Conservation (phyloP, 2,329 filamentous ascomycete species). For the Paraphoma chrysanthemicola region DNA sequence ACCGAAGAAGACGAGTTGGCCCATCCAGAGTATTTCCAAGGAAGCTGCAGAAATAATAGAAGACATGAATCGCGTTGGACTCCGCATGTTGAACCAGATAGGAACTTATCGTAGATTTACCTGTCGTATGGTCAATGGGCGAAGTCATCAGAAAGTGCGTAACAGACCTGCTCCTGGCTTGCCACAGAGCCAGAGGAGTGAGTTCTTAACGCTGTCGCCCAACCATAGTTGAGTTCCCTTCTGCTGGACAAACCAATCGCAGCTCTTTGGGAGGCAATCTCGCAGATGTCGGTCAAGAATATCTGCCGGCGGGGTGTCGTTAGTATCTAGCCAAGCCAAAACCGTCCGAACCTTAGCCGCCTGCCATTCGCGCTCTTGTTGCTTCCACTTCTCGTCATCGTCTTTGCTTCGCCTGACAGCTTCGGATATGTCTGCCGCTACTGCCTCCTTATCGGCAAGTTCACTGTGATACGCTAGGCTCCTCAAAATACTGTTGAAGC, state of each 20-base stretch:
- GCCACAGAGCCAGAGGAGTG: slow-evolving; percentile 17
- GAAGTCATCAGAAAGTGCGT: neutral
- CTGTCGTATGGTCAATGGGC: slow-evolving; percentile 1
- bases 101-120: slow-evolving; percentile 17
- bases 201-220: slow-evolving; percentile 1
- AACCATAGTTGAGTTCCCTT: slow-evolving; percentile 11
- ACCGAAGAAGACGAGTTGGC: slow-evolving; percentile 4
- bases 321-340: neutral
- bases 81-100: slow-evolving; percentile 11
- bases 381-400: slow-evolving; percentile 17
- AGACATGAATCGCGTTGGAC: slow-evolving; percentile 4
- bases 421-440: slow-evolving; percentile 23
- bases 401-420: slow-evolving; percentile 16
- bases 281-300: slow-evolving; percentile 6
- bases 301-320: slow-evolving; percentile 4
- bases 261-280: slow-evolving; percentile 10
- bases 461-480: slow-evolving; percentile 26
- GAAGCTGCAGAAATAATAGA: slow-evolving; percentile 18
- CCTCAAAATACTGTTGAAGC: slow-evolving; percentile 27
- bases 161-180: slow-evolving; percentile 20
- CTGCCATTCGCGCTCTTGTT: slow-evolving; percentile 17
- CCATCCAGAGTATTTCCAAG: neutral
- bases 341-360: neutral
- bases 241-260: slow-evolving; percentile 18
- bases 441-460: slow-evolving; percentile 33